Conservation (phyloP, 345 rosid species). For the Gossypium ekmanianum region DNA sequence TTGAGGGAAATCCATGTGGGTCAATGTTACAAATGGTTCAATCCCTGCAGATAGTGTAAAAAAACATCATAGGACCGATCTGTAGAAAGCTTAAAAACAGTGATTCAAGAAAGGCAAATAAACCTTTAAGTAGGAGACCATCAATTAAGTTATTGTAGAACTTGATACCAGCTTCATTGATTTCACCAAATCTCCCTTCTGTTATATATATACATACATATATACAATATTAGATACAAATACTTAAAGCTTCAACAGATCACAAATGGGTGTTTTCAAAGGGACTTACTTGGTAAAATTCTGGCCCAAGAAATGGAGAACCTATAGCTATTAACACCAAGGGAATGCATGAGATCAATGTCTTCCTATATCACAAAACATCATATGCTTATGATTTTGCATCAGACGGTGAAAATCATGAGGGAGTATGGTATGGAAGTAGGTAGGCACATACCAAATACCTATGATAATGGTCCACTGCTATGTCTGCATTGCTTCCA, state of each 20-base stretch:
- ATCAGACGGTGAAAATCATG: too few relatives aligned
- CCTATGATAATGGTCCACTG: constrained; percentile 67
- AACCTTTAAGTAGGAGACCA: constrained; percentile 50
- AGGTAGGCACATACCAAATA: constrained; percentile 35
- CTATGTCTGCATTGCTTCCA: constrained; percentile 59
- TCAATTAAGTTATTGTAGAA: constrained; percentile 52
- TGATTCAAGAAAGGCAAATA: constrained; percentile 31
- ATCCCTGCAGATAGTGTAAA: constrained; percentile 37
- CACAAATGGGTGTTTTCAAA: background rate
- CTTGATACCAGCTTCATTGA: constrained; percentile 52
- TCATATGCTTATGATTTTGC: background rate
- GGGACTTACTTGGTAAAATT: constrained; percentile 65
- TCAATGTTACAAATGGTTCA: constrained; percentile 60
- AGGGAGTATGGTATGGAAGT: background rate
- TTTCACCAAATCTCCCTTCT: constrained; percentile 65
- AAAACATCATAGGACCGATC: constrained; percentile 20
- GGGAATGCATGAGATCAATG: constrained; percentile 45
- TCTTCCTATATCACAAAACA: constrained; percentile 46
- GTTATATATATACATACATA: background rate
- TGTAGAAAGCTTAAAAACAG: constrained; percentile 50
- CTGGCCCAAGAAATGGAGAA: constrained; percentile 87
- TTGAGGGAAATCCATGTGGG: constrained; percentile 69
- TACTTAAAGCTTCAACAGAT: background rate
- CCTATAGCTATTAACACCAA: constrained; percentile 65
- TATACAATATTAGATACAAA: background rate